Evolutionary conservation across 495 filamentous ascomycete genomes (phyloP).

Genomic region (Polyplosphaeria fusca): DNA sequence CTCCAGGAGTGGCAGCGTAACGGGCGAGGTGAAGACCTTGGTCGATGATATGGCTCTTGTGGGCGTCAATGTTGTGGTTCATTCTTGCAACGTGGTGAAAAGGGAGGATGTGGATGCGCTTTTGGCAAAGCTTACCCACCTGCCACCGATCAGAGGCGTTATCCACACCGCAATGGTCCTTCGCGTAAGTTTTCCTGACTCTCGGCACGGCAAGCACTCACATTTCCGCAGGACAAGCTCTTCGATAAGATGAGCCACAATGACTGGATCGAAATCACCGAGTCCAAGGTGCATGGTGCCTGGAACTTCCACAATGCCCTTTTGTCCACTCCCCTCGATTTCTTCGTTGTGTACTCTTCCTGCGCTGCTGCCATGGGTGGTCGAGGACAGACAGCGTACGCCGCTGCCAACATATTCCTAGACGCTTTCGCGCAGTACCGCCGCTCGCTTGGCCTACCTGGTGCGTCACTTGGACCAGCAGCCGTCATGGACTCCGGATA

Average conservation of each 20-base stretch:
- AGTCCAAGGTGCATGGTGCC: conserved; percentile 9
- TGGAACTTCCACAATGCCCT: conserved; percentile 16
- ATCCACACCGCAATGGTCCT: conserved; percentile 28
- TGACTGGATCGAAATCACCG: not conserved
- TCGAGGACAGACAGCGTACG: conserved; percentile 16
- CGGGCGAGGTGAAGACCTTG: conserved; percentile 2
- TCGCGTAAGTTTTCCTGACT: not conserved
- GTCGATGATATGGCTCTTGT: conserved; percentile 5
- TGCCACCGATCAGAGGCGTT: conserved; percentile 20
- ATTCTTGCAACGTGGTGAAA: conserved; percentile 16
- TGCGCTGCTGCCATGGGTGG: conserved; percentile 9
- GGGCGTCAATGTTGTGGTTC: conserved; percentile 4
- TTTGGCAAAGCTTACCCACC: not conserved
- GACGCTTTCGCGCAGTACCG: conserved; percentile 22
- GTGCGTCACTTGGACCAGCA: conserved; percentile 16
- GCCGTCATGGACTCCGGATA: conserved; percentile 14
- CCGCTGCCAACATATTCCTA: conserved; percentile 19
- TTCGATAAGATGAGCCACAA: conserved; percentile 16
- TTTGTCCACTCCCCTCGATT: conserved; percentile 13
- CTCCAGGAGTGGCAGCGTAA: conserved; percentile 16
- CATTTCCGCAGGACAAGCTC: not conserved
- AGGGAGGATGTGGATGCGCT: conserved; percentile 7
- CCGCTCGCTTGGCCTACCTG: conserved; percentile 1
- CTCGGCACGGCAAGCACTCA: not conserved
- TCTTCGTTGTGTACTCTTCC: conserved; percentile 25